Percentiles rank a stretch among this genome's conserved stretches.
Evolutionary conservation across 2,329 filamentous ascomycete species (phyloP).

Genomic region (Cercospora janseana): DNA sequence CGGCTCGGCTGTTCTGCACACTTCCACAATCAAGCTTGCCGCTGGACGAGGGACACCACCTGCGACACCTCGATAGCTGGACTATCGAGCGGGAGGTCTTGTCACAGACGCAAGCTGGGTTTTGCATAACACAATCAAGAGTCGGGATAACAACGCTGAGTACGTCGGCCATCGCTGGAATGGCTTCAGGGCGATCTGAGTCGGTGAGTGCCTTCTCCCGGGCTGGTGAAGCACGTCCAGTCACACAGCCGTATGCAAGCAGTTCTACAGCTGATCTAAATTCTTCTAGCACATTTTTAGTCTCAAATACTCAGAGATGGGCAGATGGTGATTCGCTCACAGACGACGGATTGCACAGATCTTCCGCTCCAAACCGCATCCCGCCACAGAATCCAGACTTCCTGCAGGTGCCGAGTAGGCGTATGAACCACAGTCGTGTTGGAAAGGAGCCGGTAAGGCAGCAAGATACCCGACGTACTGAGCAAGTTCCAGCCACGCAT

Average conservation of each 20-base stretch:
- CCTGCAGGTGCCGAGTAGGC: no score
- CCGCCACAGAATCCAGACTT: no score
- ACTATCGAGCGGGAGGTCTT: constrained; percentile 7
- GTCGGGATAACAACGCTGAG: not conserved
- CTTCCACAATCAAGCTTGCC: not conserved
- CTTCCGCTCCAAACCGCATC: no score
- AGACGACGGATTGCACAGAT: no score
- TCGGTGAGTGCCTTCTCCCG: constrained; percentile 3
- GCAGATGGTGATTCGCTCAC: no score
- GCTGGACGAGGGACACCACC: constrained; percentile 2
- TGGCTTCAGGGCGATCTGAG: not conserved
- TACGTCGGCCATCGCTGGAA: constrained; percentile 1
- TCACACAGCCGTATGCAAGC: not conserved
- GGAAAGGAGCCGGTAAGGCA: no score
- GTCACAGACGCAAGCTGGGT: constrained; percentile 2
- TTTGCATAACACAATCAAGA: not conserved
- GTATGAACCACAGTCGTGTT: no score
- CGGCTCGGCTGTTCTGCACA: no score
- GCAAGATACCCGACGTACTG: no score
- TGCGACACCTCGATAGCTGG: constrained; percentile 8
- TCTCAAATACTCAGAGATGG: no score
- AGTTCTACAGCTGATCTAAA: not conserved
- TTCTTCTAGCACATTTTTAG: not conserved
- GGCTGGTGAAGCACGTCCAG: not conserved
- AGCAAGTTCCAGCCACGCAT: no score